Percentiles rank a stretch among this genome's conserved stretches.
Conservation (phyloP, 1,284 basidiomycete genomes). For the Prillingera fragicola region DNA sequence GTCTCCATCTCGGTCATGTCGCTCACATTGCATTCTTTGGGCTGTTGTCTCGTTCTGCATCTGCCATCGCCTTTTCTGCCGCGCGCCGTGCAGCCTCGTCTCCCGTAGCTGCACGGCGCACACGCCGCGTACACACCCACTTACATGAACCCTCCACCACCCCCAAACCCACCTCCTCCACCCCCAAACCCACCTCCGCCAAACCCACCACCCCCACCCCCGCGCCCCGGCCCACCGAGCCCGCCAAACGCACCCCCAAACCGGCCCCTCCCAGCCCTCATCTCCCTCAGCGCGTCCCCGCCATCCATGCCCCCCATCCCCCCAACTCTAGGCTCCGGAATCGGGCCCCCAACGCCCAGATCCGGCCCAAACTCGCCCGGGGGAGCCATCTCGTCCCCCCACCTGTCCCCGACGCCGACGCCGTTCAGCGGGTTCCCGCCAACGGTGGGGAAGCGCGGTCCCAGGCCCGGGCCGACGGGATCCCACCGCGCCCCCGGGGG, state of each 20-base stretch:
- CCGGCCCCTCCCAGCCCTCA: too few species aligned
- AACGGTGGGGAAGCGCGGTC: constrained; percentile 18
- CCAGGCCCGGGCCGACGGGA: constrained; percentile 49
- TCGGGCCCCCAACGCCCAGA: constrained; percentile 24
- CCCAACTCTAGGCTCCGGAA: constrained; percentile 12
- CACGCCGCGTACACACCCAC: not conserved
- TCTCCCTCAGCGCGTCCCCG: too few species aligned
- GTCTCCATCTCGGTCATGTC: too few species aligned
- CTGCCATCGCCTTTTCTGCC: too few species aligned
- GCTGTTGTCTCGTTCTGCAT: too few species aligned
- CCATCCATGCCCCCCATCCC: constrained; percentile 11
- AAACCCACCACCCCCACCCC: constrained; percentile 2
- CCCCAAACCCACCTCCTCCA: constrained; percentile 17
- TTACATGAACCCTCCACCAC: constrained; percentile 26
- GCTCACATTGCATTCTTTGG: too few species aligned
- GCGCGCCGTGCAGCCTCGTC: too few species aligned
- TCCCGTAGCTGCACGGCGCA: not conserved
- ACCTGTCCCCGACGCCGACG: constrained; percentile 31
- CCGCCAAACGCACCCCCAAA: constrained; percentile 20
- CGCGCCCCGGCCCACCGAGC: constrained; percentile 12
- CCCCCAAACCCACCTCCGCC: constrained; percentile 13
- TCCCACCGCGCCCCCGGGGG: constrained; percentile 54
- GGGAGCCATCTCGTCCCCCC: constrained; percentile 44
- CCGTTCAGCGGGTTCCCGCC: constrained; percentile 39
- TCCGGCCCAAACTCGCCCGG: constrained; percentile 46